Percentiles rank a stretch among this genome's conserved stretches.
These are phyloP conservation scores for Rhodotorula graminis DNA, from an alignment of 768 basidiomycete genomes.

Conservation along the genomic window DNA sequence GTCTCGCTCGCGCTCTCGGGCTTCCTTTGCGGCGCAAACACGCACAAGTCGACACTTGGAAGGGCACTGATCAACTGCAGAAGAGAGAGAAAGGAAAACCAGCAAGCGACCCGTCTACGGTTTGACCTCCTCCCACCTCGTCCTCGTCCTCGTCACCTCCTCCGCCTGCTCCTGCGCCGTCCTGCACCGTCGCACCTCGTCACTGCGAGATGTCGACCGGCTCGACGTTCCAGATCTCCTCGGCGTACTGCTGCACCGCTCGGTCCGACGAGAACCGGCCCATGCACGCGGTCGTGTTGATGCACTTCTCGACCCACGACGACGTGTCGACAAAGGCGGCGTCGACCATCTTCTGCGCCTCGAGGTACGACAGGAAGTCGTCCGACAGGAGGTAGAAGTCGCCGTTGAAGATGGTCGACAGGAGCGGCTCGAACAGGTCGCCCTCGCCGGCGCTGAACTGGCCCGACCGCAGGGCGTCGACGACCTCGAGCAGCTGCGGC, in stretches of 20 bases:
- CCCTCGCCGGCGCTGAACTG: constrained; percentile 65
- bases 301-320: constrained; percentile 89
- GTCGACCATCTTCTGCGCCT: constrained; percentile 79
- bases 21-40: too few relatives aligned
- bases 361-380: constrained; percentile 81
- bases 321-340: constrained; percentile 75
- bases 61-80: too few relatives aligned
- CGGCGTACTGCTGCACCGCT: constrained; percentile 68
- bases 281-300: constrained; percentile 58
- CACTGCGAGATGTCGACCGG: constrained; percentile 20
- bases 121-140: background rate
- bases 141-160: background rate
- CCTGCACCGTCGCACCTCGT: too few relatives aligned
- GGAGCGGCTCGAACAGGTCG: constrained; percentile 60
- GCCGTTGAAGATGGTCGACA: constrained; percentile 41
- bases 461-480: constrained; percentile 70
- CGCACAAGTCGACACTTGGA: too few relatives aligned
- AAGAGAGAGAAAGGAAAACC: too few relatives aligned
- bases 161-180: background rate
- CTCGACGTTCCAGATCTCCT: constrained; percentile 42
- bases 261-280: constrained; percentile 95
- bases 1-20: background rate
- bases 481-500: constrained; percentile 67
- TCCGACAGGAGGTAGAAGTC: constrained; percentile 61
- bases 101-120: too few relatives aligned